These are phyloP conservation scores for Pestalotiopsis sp. DNA, from an alignment of 2,329 filamentous ascomycete genomes.

Conservation along the genomic window DNA sequence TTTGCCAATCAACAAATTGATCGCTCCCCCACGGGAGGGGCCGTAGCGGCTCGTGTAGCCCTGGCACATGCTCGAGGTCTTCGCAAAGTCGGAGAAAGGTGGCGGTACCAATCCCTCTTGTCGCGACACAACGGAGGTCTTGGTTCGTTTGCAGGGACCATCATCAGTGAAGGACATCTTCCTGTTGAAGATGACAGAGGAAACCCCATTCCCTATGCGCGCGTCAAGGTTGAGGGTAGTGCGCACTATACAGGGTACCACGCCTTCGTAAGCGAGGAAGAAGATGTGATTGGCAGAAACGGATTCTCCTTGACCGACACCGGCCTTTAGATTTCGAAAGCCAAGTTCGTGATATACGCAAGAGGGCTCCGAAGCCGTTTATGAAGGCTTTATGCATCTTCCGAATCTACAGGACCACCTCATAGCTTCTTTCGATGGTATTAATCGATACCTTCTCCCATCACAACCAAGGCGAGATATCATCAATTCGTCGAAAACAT, in stretches of 20 bases:
- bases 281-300: background rate
- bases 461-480: no score
- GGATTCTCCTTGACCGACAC: conserved; percentile 35
- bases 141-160: background rate
- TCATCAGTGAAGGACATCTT: conserved; percentile 40
- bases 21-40: conserved; percentile 1
- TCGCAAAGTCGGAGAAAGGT: background rate
- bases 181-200: background rate
- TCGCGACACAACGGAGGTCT: background rate
- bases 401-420: no score
- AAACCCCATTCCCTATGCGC: background rate
- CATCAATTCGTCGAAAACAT: no score
- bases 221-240: background rate
- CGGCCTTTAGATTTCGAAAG: conserved; percentile 52
- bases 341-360: no score
- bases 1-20: conserved; percentile 6
- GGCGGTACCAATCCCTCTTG: background rate
- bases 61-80: background rate
- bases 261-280: background rate
- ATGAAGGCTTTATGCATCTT: no score
- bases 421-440: no score
- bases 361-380: no score
- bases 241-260: background rate
- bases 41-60: conserved; percentile 5
- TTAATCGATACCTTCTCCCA: no score